A percentile compares a stretch with the other conserved stretches of the same genome.
phyloP scores from a whole-genome alignment of 805 yeast species.

The Spencermartinsiella europaea region DNA sequence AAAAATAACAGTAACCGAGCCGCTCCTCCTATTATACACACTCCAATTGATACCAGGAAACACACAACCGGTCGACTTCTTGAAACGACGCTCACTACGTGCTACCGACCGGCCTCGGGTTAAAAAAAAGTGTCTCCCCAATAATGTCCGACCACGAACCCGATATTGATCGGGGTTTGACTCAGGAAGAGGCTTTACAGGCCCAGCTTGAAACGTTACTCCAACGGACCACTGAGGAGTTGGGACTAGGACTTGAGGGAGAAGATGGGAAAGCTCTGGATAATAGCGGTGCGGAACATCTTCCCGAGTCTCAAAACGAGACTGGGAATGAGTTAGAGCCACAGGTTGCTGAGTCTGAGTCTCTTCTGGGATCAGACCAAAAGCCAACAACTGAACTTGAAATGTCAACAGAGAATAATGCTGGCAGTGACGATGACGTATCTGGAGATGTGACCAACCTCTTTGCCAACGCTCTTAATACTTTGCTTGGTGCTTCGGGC shows the following conservation, averaged over 20 bases:
- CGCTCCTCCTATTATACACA: not conserved
- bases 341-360: not conserved
- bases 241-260: not conserved
- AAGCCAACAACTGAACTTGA: not conserved
- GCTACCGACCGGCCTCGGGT: too few relatives aligned
- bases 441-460: not conserved
- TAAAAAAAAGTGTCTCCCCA: too few relatives aligned
- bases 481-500: not conserved
- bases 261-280: not conserved
- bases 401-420: not conserved
- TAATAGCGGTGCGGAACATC: not conserved
- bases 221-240: constrained; percentile 1
- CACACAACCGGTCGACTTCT: too few relatives aligned
- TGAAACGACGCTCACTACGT: too few relatives aligned
- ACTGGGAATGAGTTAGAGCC: too few relatives aligned
- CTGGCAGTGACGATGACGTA: not conserved
- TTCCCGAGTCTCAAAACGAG: too few relatives aligned
- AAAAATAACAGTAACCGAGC: not conserved
- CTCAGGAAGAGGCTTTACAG: not conserved
- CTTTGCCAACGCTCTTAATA: not conserved
- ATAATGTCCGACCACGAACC: not conserved
- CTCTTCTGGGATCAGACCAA: too few relatives aligned
- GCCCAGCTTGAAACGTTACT: not conserved
- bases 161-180: not conserved
- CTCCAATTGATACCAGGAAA: too few relatives aligned